Conservation (phyloP, 1,284 basidiomycete genomes). For the Fistulinella staudtii region DNA sequence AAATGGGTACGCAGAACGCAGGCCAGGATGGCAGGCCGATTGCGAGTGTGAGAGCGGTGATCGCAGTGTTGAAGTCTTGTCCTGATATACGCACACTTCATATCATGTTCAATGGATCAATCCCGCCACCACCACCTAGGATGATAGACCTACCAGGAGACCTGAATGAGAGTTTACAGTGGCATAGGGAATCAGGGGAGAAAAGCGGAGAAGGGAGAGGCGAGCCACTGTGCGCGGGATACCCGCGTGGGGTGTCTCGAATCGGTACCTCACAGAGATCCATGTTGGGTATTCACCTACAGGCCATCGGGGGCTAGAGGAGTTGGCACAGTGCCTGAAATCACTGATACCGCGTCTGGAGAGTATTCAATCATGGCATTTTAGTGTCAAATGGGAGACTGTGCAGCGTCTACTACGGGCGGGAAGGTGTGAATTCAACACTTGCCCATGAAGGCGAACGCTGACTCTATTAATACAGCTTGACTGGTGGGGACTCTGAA, state of each 20-base stretch:
- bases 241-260: not conserved
- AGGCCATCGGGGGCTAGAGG: not conserved
- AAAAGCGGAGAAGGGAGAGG: not conserved
- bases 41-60: conserved; percentile 13
- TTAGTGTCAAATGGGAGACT: too few relatives aligned
- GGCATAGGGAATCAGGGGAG: not conserved
- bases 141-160: not conserved
- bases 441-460: too few relatives aligned
- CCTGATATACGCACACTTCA: conserved; percentile 3
- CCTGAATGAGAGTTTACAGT: too few relatives aligned
- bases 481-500: too few relatives aligned
- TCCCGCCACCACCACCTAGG: conserved; percentile 1
- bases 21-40: conserved; percentile 3
- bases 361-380: too few relatives aligned
- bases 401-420: too few relatives aligned
- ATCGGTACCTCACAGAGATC: not conserved
- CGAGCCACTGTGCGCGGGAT: not conserved
- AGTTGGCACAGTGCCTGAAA: not conserved
- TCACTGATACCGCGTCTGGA: not conserved
- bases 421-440: too few relatives aligned
- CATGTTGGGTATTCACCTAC: not conserved
- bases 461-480: too few relatives aligned
- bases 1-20: conserved; percentile 1
- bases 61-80: conserved; percentile 12
- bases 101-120: conserved; percentile 13